These are phyloP conservation scores for Sonneratia alba DNA, from an alignment of 345 rosid species.

Conservation along the genomic window DNA sequence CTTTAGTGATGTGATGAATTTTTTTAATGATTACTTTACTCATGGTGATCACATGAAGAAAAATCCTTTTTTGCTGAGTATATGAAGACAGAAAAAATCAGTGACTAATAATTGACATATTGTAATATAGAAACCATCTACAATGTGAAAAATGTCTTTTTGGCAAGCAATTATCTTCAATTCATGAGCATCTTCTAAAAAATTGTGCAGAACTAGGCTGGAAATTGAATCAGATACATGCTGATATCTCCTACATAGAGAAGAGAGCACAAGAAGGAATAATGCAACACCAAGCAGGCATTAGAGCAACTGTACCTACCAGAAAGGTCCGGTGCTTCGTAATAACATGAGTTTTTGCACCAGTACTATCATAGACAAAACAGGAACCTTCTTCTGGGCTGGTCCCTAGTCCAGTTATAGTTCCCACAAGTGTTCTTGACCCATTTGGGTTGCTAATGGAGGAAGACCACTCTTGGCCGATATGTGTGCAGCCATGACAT, in stretches of 20 bases:
- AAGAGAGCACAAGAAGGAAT: neutral
- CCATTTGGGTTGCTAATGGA: conserved; percentile 18
- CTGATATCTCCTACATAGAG: neutral
- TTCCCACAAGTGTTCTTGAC: conserved; percentile 52
- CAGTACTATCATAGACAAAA: conserved; percentile 57
- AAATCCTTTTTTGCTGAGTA: too few species aligned
- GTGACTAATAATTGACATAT: neutral
- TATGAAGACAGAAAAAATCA: too few species aligned
- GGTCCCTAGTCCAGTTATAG: conserved; percentile 62
- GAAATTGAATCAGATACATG: neutral
- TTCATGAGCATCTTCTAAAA: neutral
- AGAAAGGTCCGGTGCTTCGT: conserved; percentile 88
- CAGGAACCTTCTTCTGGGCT: conserved; percentile 76
- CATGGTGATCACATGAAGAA: too few species aligned
- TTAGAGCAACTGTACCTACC: conserved; percentile 42
- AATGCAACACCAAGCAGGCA: conserved; percentile 8
- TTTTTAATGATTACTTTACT: too few species aligned
- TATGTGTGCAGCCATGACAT: conserved; percentile 19
- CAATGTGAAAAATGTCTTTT: neutral
- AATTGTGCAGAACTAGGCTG: neutral
- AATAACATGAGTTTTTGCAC: conserved; percentile 73
- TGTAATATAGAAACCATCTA: neutral
- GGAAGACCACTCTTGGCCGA: conserved; percentile 14
- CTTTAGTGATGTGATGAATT: too few species aligned
- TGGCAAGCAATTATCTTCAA: neutral